Evolutionary conservation across 805 yeast species (phyloP), one percentile per base, ranked within the genome.

Genomic region (Pichia paraexigua): DNA sequence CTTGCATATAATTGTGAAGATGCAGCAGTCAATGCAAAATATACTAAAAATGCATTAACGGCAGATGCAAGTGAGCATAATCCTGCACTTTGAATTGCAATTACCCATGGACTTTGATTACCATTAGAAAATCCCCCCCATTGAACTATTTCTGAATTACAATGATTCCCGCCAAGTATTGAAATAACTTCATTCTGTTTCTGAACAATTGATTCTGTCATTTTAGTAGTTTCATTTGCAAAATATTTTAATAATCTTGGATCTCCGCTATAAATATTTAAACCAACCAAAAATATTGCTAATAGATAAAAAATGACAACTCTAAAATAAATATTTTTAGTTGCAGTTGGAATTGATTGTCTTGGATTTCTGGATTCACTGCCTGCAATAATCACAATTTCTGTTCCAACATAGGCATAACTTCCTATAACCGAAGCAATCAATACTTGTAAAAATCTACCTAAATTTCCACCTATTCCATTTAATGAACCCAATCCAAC

Each of bases 351-450:
- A 18, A 87, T 71, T 0, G 92, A 82, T 54, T 75, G 79, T 56
- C 94, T 72, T 6, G 96, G 95, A 57, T 85, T 83, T 54, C 83
- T 73, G n/a, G 91, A 86, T 64, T 87, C 96, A 64, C 91, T 87
- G 8, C 92, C 89, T 2, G 94, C 92, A 50, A 87, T 79, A 56
- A 87, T 81, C 13, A 88, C 91, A 63, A 84, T 81, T 58, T 87
- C 95, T 1, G 90, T 85, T 0, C 95, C 95, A 46, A 85, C 80
- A 60, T 83, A 87, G 0, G 95, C 85, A 64, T 83, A 87, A 0
- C 88, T 73, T 0, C 90, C 82, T 21, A 82, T 79, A 45, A 81
- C 67, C 10, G 82, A 68, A 1, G 89, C 87, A 1, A 81, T 76
- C 37, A 83, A 51, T 10, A 85, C 64, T 8, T 86, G 79, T 45